phyloP scores from a whole-genome alignment of 2,329 filamentous ascomycete species.

The Alternaria infectoria region DNA sequence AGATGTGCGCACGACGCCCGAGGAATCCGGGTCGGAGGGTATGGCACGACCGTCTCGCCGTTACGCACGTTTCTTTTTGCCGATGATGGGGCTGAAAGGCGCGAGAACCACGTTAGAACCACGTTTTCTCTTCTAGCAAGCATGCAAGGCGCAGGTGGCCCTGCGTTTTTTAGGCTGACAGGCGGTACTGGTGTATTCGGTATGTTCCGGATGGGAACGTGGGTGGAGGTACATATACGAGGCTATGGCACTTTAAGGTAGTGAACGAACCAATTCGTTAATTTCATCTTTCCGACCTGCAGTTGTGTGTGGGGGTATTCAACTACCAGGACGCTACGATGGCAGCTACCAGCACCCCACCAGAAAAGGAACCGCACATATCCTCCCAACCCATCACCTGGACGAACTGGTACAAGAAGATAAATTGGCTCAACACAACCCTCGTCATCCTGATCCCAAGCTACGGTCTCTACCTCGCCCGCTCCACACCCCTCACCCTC shows the following conservation, averaged over 20 bases:
- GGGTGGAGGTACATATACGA: constrained; percentile 10
- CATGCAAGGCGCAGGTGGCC: neutral
- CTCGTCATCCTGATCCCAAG: constrained; percentile 80
- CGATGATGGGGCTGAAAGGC: constrained; percentile 6
- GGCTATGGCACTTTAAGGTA: neutral
- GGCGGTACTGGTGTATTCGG: constrained; percentile 7
- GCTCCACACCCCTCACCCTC: constrained; percentile 75
- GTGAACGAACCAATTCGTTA: too few species aligned
- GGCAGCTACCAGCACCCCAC: neutral
- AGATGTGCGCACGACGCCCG: neutral
- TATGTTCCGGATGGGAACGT: neutral
- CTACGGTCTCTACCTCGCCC: constrained; percentile 73
- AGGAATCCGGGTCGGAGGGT: constrained; percentile 1
- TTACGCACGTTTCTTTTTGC: neutral
- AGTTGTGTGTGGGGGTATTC: neutral
- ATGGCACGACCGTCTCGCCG: constrained; percentile 1
- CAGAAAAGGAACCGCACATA: constrained; percentile 23
- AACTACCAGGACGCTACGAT: constrained; percentile 2
- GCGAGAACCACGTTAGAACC: neutral
- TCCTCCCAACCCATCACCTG: constrained; percentile 23
- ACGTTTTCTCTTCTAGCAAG: neutral
- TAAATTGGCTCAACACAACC: constrained; percentile 88
- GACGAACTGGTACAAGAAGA: constrained; percentile 84
- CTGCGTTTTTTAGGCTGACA: constrained; percentile 1
- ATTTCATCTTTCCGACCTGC: neutral